Evolutionary conservation across 179 eudicot genomes (phyloP).

Genomic region (Monotropa hypopitys): DNA sequence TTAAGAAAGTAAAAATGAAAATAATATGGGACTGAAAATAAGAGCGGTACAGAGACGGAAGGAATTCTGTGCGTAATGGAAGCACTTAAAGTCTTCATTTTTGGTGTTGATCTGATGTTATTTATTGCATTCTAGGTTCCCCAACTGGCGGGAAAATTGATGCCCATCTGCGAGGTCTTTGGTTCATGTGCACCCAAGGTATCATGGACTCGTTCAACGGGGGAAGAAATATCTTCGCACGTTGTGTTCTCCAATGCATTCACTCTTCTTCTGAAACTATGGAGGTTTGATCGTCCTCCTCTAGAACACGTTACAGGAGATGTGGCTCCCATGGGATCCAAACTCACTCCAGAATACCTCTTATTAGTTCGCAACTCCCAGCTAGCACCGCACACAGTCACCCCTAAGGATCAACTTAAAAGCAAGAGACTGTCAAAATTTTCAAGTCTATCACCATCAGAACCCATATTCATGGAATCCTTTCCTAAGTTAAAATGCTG

Average conservation of each 20-base stretch:
- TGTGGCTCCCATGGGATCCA: constrained; percentile 77
- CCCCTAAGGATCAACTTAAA: constrained; percentile 38
- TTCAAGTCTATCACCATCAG: constrained; percentile 39
- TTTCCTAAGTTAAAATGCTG: constrained; percentile 77
- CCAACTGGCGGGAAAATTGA: constrained; percentile 85
- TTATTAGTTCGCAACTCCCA: constrained; percentile 62
- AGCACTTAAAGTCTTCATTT: neutral
- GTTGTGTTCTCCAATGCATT: constrained; percentile 86
- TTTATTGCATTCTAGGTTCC: constrained; percentile 51
- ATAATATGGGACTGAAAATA: neutral
- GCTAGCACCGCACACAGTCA: constrained; percentile 40
- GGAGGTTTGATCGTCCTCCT: constrained; percentile 97
- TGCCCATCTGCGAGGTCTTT: constrained; percentile 62
- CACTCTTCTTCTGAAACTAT: constrained; percentile 66
- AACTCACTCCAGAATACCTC: constrained; percentile 80
- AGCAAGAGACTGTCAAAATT: constrained; percentile 34
- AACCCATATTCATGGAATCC: constrained; percentile 71
- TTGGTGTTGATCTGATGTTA: constrained; percentile 3
- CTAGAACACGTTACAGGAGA: constrained; percentile 68
- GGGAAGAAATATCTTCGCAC: constrained; percentile 70
- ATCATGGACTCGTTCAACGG: constrained; percentile 53
- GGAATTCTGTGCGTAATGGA: neutral
- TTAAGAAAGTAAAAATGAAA: neutral
- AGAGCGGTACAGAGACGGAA: neutral
- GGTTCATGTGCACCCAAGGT: constrained; percentile 15